Evolutionary conservation across 495 filamentous ascomycete genomes (phyloP), one percentile per base, ranked within the genome.

Genomic region (Pseudomonodictys pantanalensis): DNA sequence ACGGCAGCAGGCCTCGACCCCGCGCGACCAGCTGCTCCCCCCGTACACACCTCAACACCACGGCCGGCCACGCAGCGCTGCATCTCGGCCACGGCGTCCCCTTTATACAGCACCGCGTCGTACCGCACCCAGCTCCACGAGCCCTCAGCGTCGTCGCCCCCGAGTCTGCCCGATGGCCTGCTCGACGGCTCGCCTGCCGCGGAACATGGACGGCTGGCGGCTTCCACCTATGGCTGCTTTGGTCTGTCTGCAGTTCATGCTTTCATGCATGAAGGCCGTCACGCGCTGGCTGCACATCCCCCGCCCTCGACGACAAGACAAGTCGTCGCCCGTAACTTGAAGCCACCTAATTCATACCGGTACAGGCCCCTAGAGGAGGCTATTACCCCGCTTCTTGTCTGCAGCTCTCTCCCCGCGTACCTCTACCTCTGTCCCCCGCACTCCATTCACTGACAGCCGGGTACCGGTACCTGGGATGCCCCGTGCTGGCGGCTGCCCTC

Each of bases 271-370:
- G 52, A 52, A 17, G 49, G 32, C 42, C 24, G 60, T 63, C 60
- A 63, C 60, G 60, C 60, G 60, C 59, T 55, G 52, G 59, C 56
- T 56, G 59, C 59, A 51, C 25, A 41, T 58, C 38, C 47, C 60
- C 60, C 61, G 48, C 48, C 54, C 55, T 50, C 41, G 38, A 41
- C 38, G 12, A 41, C 38, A 3, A 28, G n/a, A 25, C 2, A 4
- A 2, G 32, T 55, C 32, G 52, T 63, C 47, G 23, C 60, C 60
- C 46, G 52, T 56, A 51, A 47, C 57, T 53, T 58, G 61, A 45
- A 64, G 61, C 61, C 61, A 59, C 61, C 55, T 55, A 48, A 52
- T 64, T 53, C 52, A 62, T 56, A 42, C 17, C 41, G 30, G 58
- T n/a, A n/a, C n/a, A n/a, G n/a, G n/a, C n/a, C 32, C 26, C 47